A percentile compares a stretch with the other conserved stretches of the same genome.
Conservation (phyloP, 169 alveolate species). For the Perkinsus olseni region DNA sequence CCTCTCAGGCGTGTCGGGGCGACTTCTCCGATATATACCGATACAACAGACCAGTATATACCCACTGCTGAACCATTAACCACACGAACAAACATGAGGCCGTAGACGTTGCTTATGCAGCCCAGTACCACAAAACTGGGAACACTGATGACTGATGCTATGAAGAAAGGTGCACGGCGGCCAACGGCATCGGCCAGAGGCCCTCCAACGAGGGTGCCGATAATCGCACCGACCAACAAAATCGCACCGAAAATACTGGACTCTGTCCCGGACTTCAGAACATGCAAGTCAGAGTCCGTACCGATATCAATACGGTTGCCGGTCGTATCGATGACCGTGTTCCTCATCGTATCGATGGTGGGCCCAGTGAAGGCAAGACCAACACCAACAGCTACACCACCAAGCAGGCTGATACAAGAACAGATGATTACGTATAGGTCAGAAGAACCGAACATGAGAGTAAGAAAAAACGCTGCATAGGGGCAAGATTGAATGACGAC, state of each 20-base stretch:
- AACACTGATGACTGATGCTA: neutral
- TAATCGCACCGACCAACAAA: neutral
- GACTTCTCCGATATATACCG: neutral
- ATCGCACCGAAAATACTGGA: neutral
- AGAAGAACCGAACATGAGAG: too few species aligned
- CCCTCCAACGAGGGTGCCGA: neutral
- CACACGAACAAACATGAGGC: neutral
- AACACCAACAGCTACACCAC: neutral
- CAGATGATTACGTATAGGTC: neutral
- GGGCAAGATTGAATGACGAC: too few species aligned
- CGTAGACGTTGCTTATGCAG: neutral
- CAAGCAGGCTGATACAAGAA: neutral
- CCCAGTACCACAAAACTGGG: neutral
- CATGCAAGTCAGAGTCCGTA: neutral
- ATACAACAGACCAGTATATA: neutral
- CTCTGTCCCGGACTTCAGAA: neutral
- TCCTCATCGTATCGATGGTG: neutral
- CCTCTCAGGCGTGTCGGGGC: neutral
- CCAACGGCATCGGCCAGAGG: neutral
- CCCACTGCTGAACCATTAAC: neutral
- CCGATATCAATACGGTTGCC: neutral
- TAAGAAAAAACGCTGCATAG: too few species aligned
- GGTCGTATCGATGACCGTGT: neutral
- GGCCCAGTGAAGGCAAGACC: neutral
- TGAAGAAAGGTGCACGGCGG: neutral